Evolutionary conservation across 2,329 filamentous ascomycete species (phyloP).

Genomic region (Penicillium nordicum): DNA sequence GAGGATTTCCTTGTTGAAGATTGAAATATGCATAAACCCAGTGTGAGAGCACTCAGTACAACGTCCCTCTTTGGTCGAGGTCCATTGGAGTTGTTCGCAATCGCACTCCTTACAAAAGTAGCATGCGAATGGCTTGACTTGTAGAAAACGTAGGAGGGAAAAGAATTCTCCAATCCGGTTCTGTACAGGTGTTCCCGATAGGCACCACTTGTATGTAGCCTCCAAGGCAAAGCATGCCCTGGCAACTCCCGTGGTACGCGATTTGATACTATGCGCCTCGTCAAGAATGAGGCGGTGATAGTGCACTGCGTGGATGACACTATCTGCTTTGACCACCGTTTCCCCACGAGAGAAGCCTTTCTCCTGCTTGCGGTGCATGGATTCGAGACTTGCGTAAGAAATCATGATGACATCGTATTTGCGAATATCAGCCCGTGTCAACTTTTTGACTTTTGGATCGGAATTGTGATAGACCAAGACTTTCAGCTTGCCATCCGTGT

Average conservation of each 20-base stretch:
- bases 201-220: constrained; percentile 87
- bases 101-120: constrained; percentile 89
- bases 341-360: constrained; percentile 83
- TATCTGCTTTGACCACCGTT: constrained; percentile 74
- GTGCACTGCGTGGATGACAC: constrained; percentile 74
- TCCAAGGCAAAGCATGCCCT: constrained; percentile 92
- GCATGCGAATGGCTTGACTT: constrained; percentile 82
- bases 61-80: constrained; percentile 65
- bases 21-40: constrained; percentile 66
- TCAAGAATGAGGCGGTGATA: constrained; percentile 93
- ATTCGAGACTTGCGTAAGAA: constrained; percentile 79
- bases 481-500: constrained; percentile 85
- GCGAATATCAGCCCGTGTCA: constrained; percentile 70
- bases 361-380: constrained; percentile 85
- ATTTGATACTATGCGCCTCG: constrained; percentile 92
- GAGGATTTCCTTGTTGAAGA: constrained; percentile 92
- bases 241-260: constrained; percentile 82
- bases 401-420: constrained; percentile 94
- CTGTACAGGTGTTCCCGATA: constrained; percentile 91
- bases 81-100: constrained; percentile 82
- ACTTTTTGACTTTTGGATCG: constrained; percentile 74
- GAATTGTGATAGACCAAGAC: constrained; percentile 89
- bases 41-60: constrained; percentile 67
- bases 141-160: constrained; percentile 86
- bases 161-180: constrained; percentile 98